Conservation (phyloP, 2,329 filamentous ascomycete genomes). For the Penicillium capsulatum region DNA sequence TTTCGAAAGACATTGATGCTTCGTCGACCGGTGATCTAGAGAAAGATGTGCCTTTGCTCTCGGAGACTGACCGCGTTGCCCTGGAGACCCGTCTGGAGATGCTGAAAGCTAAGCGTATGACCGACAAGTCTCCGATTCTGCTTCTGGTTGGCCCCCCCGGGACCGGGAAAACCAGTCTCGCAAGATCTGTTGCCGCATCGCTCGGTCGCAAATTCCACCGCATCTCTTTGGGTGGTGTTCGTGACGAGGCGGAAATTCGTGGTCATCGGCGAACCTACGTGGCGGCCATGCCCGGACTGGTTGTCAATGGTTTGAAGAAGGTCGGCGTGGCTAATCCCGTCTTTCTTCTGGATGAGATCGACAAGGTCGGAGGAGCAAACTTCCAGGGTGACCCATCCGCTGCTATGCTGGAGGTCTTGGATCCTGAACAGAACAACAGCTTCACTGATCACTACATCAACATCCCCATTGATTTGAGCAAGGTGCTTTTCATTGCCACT, state of each 20-base stretch:
- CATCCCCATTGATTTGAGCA: slow-evolving; percentile 91
- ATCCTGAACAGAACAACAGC: slow-evolving; percentile 92
- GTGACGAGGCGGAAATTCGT: slow-evolving; percentile 94
- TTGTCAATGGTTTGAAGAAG: slow-evolving; percentile 91
- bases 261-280: slow-evolving; percentile 95
- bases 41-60: slow-evolving; percentile 53
- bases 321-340: slow-evolving; percentile 94
- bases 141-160: slow-evolving; percentile 90
- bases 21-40: slow-evolving; percentile 45
- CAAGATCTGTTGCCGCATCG: slow-evolving; percentile 86
- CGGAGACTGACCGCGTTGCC: slow-evolving; percentile 45
- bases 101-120: slow-evolving; percentile 75
- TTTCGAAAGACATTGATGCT: slow-evolving; percentile 46
- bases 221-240: slow-evolving; percentile 90
- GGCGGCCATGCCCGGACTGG: slow-evolving; percentile 94
- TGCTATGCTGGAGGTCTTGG: slow-evolving; percentile 95
- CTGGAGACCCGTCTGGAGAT: slow-evolving; percentile 65
- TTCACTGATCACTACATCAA: slow-evolving; percentile 97
- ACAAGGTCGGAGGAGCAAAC: slow-evolving; percentile 88
- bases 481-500: slow-evolving; percentile 95
- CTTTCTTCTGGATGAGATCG: slow-evolving; percentile 93
- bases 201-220: slow-evolving; percentile 94
- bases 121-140: slow-evolving; percentile 93
- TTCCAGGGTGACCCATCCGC: slow-evolving; percentile 94
- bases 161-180: slow-evolving; percentile 92